Base-by-base conservation (phyloP, 2,329 filamentous ascomycete species). In the Aschersonia sp. region DNA sequence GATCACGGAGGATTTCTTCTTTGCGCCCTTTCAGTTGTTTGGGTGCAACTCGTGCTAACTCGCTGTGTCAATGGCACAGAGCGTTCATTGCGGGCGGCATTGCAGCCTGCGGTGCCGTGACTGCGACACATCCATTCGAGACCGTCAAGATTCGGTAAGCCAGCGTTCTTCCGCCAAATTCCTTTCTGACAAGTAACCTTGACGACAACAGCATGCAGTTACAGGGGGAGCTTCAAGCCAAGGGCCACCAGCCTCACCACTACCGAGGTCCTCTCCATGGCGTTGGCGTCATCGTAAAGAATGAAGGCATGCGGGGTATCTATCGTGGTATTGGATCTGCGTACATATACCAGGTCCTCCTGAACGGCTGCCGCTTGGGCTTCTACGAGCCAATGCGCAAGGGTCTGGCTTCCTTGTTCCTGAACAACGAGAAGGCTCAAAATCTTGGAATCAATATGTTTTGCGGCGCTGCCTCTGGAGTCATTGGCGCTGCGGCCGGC, bases 81-180 rank as follows among this genome's bases (percentile, higher is more conserved):
- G 87, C 88, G 52, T 98, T 98, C 72, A 80, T 97, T 59, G 90
- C 92, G 49, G 92, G 92, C 63, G 92, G 92, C 63, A 85, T 98
- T 61, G 92, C 92, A 62, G 92, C 92, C 55, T 97, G 90, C 69
- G 92, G 92, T 61, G 92, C 92, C 54, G 92, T 98, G 49, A 97
- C 90, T 41, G 89, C 94, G 55, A 97, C 92, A 46, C 92, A 98
- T 68, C 89, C 89, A 49, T 97, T 97, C 70, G 92, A 98, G 69
- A 97, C 90, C 10, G 88, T 98, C 64, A 98, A 98, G 78, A 97
- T 97, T 63, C 85, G 89, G 84, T 89, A 72, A 62, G 73, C 56
- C 61, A 14, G 35, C 31, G 31, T 44, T 32, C 42, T 32, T 35
- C 31, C 35, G 44, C 41, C 30, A 9, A 0, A 10, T 6, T 46